Evolutionary conservation across 2,329 filamentous ascomycete genomes (phyloP), one percentile per base, ranked within the genome.

Genomic region (Diaporthe citri): DNA sequence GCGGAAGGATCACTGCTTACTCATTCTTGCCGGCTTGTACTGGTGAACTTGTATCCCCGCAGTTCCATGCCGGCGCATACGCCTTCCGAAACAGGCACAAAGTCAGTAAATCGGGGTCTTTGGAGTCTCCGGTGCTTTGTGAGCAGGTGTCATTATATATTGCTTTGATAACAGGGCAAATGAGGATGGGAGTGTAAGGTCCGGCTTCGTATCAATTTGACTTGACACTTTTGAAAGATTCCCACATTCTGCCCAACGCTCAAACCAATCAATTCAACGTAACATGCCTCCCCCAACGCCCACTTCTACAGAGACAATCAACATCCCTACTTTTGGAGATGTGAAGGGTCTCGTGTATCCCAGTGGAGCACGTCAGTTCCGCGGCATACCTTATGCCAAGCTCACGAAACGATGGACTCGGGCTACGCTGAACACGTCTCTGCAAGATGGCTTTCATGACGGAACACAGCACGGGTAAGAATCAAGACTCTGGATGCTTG

Each of bases 361-460:
- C 28, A 66, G 41, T 34, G 60, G 60, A 66, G 60, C 60, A 7
- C 60, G 60, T 8, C 60, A 66, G 17, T 66, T 66, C 60, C 60
- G 60, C 5, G 60, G 60, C 2, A 66, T 66, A 34, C 60, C 60
- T 34, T 66, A 66, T 48, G 60, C 60, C 17, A 66, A 46, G 20
- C 60, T 66, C 41, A 34, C 41, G 17, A 66, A 66, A 66, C 60
- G 60, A 66, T 66, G 60, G 60, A 66, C 60, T 66, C 60, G 60
- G 1, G 31, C 60, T 66, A 25, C n/a, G 2, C 46, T 48, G 41
- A 66, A 66, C 60, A 66, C 60, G 3, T 34, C 60, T 48, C 41
- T 66, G 17, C 60, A 41, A 31, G 28, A 36, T 66, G 60, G 60
- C 9, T n/a, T 36, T 10, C 60, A 66, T n/a, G 60, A 66, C 3